phyloP scores from a whole-genome alignment of 2,329 filamentous ascomycete genomes.

The Leptoxyphium fumago region DNA sequence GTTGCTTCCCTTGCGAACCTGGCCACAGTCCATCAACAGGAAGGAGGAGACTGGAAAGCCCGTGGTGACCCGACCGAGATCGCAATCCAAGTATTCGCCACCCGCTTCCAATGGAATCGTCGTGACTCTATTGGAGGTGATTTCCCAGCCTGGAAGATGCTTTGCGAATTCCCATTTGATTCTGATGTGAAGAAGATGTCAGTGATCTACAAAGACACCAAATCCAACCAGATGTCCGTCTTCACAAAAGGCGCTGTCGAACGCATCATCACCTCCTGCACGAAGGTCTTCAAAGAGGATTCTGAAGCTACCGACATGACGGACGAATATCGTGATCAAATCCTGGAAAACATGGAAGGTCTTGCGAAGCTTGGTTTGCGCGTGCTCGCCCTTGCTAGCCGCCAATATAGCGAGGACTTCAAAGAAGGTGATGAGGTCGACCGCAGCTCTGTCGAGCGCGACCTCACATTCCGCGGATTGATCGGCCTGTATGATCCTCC shows the following conservation, averaged over 20 bases:
- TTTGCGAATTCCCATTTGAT: slow-evolving; percentile 60
- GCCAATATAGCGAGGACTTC: slow-evolving; percentile 19
- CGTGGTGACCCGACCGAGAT: slow-evolving; percentile 59
- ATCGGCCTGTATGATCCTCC: slow-evolving; percentile 79
- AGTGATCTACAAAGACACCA: slow-evolving; percentile 52
- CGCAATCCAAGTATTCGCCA: slow-evolving; percentile 59
- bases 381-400: slow-evolving; percentile 50
- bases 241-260: slow-evolving; percentile 59
- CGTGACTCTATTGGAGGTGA: slow-evolving; percentile 28
- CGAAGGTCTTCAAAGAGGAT: slow-evolving; percentile 22
- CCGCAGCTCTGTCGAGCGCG: slow-evolving; percentile 50
- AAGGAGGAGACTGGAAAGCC: slow-evolving; percentile 46
- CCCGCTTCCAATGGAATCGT: slow-evolving; percentile 37
- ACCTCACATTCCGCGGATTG: slow-evolving; percentile 63
- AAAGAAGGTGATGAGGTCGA: slow-evolving; percentile 35
- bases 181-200: slow-evolving; percentile 66
- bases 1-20: slow-evolving; percentile 52
- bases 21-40: slow-evolving; percentile 43
- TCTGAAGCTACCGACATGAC: slow-evolving; percentile 43
- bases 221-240: slow-evolving; percentile 29
- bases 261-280: slow-evolving; percentile 50
- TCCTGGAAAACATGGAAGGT: slow-evolving; percentile 54
- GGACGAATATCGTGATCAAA: slow-evolving; percentile 37
- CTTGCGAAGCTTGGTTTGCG: slow-evolving; percentile 52
- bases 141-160: slow-evolving; percentile 38